Base-by-base conservation (phyloP, 169 alveolate genomes). In the Plasmodium sp. region DNA sequence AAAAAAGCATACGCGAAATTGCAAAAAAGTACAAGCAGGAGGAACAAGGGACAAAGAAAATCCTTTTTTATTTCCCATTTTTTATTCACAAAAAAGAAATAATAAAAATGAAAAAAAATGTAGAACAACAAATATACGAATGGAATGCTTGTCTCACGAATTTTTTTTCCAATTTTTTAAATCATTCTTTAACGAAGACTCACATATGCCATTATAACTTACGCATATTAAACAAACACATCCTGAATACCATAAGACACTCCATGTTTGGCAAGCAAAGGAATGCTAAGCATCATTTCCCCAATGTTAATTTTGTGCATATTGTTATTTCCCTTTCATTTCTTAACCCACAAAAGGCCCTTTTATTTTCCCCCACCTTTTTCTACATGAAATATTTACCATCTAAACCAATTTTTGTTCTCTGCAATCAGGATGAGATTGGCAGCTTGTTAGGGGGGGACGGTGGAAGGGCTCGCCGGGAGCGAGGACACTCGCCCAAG, bases 61-160 rank as follows among this genome's bases (percentile, higher is more conserved):
- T 22, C 33, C 84, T 80, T 77, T 51, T 56, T 18, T 33, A 75
- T 77, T 86, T 86, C 81, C 93, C 93, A 16, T 86, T 86, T 36
- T 86, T 86, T 74, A 86, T 86, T 33, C 51, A 86, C 67, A 86
- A 86, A 86, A 75, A 45, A 27, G 18, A 33, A 62, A 81, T 58
- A 81, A 90, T 81, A 43, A 81, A 90, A 48, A 90, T 62, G 75
- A 81, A 80, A 90, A 33, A 77, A 56, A 48, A 67, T 90, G 82
- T 58, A 67, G 94, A 90, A 75, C 83, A 90, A 71, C 92, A 81
- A 39, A 43, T 80, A 41, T 56, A 71, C 74, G 34, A 27, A 7
- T 90, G 84, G 94, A 48, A 90, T 81, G n/a, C 18, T 7, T 81
- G 91, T 90, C 94, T 90, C 74, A 62, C 88, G 22, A 72, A 41